Evolutionary conservation across 371 early-diverging fungal genomes (phyloP).

Genomic region (Vairimorpha necatrix): DNA sequence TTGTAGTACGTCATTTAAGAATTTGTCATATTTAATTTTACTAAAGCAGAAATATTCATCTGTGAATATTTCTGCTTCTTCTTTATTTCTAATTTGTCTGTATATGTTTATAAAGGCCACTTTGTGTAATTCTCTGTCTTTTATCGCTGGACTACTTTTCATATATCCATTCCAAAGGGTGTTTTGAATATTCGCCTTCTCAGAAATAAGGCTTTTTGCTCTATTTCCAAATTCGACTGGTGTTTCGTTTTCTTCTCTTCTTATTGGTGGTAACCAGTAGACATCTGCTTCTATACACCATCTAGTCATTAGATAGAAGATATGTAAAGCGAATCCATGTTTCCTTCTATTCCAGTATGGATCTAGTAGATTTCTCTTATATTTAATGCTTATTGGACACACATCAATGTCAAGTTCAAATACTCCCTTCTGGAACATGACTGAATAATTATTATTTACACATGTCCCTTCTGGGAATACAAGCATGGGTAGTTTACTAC

Average conservation of each 20-base stretch:
- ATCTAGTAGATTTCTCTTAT: conserved; percentile 66
- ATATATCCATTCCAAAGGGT: conserved; percentile 70
- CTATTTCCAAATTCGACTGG: conserved; percentile 67
- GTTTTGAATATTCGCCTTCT: conserved; percentile 66
- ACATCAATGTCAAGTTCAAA: conserved; percentile 72
- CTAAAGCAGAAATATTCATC: conserved; percentile 24
- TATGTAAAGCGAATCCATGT: conserved; percentile 68
- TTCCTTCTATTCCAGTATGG: conserved; percentile 71
- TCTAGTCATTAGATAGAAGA: conserved; percentile 71
- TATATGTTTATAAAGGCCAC: conserved; percentile 42
- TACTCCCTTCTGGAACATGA: conserved; percentile 77
- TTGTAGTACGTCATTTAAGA: conserved; percentile 37
- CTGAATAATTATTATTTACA: conserved; percentile 74
- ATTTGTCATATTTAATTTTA: conserved; percentile 16
- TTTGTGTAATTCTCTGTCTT: conserved; percentile 60
- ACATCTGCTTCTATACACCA: conserved; percentile 67
- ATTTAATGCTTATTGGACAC: conserved; percentile 69
- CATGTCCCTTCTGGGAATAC: conserved; percentile 82
- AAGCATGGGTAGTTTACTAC: conserved; percentile 66
- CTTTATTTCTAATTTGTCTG: not conserved
- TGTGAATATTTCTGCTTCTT: not conserved
- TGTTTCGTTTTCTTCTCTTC: conserved; percentile 58
- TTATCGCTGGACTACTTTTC: conserved; percentile 65
- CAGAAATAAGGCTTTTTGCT: conserved; percentile 67
- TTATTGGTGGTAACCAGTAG: conserved; percentile 57